Conservation (phyloP, 345 rosid species). For the Xanthoceras sorbifolium region DNA sequence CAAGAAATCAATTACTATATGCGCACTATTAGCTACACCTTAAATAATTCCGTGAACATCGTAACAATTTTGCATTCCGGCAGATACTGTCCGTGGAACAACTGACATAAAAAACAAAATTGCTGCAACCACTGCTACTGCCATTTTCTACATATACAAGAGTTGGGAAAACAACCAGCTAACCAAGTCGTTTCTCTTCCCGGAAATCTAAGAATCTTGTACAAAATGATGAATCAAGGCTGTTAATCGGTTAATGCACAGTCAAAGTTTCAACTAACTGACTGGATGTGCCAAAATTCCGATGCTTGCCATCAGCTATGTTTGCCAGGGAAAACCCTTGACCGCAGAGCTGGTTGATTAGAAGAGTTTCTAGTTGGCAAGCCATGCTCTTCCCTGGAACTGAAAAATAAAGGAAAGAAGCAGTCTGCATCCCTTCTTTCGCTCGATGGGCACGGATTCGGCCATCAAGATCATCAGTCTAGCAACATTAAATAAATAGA, state of each 20-base stretch:
- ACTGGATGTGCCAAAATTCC: slow-evolving; percentile 70
- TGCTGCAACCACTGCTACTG: slow-evolving; percentile 41
- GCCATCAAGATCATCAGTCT: slow-evolving; percentile 95
- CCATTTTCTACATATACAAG: slow-evolving; percentile 8
- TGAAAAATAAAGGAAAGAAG: slow-evolving; percentile 69
- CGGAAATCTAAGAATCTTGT: slow-evolving; percentile 13
- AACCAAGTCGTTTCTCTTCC: not conserved
- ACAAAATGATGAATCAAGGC: slow-evolving; percentile 20
- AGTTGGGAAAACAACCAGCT: not conserved
- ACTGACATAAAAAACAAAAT: slow-evolving; percentile 47
- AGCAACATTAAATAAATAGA: not conserved
- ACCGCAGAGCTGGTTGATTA: slow-evolving; percentile 74
- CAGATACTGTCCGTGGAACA: slow-evolving; percentile 36
- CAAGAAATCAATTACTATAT: not conserved
- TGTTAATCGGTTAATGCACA: slow-evolving; percentile 17
- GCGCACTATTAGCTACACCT: not conserved
- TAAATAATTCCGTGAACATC: not conserved
- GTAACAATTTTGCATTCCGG: not conserved
- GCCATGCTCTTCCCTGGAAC: slow-evolving; percentile 94
- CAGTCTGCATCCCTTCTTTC: slow-evolving; percentile 67
- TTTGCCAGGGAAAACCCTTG: slow-evolving; percentile 69
- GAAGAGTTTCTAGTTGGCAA: slow-evolving; percentile 91
- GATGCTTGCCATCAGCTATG: slow-evolving; percentile 87
- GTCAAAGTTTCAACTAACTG: slow-evolving; percentile 36
- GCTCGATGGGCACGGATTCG: slow-evolving; percentile 66